These are phyloP conservation scores for Nephelium lappaceum DNA, from an alignment of 345 rosid species.

Conservation along the genomic window DNA sequence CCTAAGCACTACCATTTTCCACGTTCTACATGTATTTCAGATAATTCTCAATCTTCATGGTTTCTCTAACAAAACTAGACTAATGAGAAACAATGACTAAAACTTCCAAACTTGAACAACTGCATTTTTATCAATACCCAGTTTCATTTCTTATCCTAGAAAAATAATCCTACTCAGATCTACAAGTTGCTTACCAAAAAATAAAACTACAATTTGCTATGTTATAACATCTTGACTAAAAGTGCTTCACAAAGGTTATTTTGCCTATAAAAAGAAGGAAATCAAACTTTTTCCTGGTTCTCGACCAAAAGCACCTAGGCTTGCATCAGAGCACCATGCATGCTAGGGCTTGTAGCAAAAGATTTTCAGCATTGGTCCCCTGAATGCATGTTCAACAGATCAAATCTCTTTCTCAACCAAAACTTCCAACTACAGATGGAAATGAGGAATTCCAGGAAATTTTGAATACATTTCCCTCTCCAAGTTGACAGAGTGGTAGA, in stretches of 20 bases:
- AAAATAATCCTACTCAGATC: background rate
- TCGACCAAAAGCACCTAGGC: background rate
- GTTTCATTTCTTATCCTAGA: background rate
- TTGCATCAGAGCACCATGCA: background rate
- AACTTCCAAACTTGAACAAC: background rate
- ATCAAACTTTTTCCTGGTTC: background rate
- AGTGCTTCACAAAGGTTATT: background rate
- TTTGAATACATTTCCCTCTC: background rate
- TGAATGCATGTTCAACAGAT: background rate
- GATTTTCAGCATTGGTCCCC: background rate
- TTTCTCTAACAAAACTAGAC: background rate
- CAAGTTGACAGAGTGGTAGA: background rate
- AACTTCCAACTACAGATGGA: background rate
- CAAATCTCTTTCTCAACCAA: background rate
- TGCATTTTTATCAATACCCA: background rate
- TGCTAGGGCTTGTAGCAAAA: background rate
- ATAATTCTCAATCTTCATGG: background rate
- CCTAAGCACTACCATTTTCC: slow-evolving; percentile 1
- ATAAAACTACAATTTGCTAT: background rate
- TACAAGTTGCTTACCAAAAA: background rate
- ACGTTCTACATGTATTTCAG: background rate
- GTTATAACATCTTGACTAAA: background rate
- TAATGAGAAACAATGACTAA: background rate
- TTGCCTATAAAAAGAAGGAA: background rate
- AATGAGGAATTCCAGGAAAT: background rate